Conservation (phyloP, 345 rosid genomes). For the Eucalyptus regnans region DNA sequence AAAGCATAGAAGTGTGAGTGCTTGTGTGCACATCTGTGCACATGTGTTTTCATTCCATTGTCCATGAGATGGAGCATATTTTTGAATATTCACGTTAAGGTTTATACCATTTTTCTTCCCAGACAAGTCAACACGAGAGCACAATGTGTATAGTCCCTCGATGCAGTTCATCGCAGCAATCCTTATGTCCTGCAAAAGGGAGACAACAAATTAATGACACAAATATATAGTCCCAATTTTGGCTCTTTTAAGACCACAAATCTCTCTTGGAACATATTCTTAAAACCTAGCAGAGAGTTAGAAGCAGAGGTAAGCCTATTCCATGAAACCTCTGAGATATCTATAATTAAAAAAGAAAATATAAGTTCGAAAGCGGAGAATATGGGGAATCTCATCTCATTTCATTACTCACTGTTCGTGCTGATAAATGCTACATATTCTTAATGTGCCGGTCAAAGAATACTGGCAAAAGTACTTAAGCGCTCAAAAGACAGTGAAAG, state of each 20-base stretch:
- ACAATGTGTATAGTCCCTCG: constrained; percentile 43
- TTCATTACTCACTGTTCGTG: neutral
- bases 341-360: neutral
- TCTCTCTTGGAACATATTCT: neutral
- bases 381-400: neutral
- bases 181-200: constrained; percentile 46
- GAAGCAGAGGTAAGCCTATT: neutral
- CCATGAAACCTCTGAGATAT: neutral
- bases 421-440: neutral
- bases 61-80: neutral
- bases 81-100: neutral
- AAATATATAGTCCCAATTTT: neutral
- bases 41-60: neutral
- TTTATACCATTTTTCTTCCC: constrained; percentile 84
- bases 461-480: neutral
- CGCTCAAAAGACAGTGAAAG: neutral
- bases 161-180: constrained; percentile 72
- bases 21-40: neutral
- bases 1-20: neutral
- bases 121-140: constrained; percentile 42
- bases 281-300: neutral
- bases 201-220: neutral
- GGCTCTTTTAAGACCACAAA: neutral
- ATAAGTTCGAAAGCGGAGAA: neutral
- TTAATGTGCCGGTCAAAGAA: neutral